Percentiles rank a stretch among this genome's conserved stretches.
Evolutionary conservation across 2,329 filamentous ascomycete species (phyloP).

Genomic region (Daldinia sp.): DNA sequence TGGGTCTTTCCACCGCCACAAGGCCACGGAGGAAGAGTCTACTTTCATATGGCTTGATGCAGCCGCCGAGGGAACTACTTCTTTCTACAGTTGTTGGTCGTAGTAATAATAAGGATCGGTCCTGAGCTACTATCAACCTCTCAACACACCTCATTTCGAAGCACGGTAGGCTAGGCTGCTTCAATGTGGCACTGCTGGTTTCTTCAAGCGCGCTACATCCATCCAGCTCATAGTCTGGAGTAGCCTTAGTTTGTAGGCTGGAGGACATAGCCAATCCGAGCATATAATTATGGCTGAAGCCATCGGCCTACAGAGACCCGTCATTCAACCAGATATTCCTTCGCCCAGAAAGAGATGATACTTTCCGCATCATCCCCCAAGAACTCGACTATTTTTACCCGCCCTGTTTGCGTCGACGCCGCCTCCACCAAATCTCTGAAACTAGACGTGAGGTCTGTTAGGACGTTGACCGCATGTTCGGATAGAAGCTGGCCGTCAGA

Average conservation of each 20-base stretch:
- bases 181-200: conserved; percentile 30
- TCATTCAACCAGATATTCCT: conserved; percentile 49
- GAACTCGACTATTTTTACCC: conserved; percentile 43
- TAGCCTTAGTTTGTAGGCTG: conserved; percentile 3
- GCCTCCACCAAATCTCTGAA: conserved; percentile 51
- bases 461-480: conserved; percentile 50
- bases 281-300: conserved; percentile 24
- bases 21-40: not conserved
- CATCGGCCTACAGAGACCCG: not conserved
- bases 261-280: conserved; percentile 12
- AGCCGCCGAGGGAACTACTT: not conserved
- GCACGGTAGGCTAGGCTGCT: not conserved
- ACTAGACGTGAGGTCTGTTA: conserved; percentile 50
- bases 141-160: not conserved
- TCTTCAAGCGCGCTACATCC: conserved; percentile 28
- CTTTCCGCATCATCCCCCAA: conserved; percentile 48
- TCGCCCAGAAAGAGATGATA: conserved; percentile 48
- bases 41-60: not conserved
- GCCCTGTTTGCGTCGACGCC: conserved; percentile 42
- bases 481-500: conserved; percentile 46
- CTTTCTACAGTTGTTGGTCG: not conserved
- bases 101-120: not conserved
- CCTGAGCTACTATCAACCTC: not conserved
- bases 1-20: not conserved
- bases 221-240: not conserved